Conservation (phyloP, 345 rosid species). For the Lumnitzera littorea region DNA sequence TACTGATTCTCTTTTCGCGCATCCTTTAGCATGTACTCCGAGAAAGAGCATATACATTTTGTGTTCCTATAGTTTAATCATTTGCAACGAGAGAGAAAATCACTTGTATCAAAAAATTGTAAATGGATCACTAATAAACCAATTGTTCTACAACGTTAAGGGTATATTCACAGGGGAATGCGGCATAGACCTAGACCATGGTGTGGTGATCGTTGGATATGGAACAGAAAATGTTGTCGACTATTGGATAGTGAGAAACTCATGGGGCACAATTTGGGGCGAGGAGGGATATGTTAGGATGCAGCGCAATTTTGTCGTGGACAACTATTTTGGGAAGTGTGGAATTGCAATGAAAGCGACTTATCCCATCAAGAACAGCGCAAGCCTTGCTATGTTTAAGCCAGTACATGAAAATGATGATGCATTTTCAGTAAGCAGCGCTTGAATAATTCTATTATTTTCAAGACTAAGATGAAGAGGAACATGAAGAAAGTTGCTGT, state of each 20-base stretch:
- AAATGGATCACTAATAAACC: not conserved
- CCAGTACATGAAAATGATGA: too few relatives aligned
- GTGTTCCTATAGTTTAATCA: too few relatives aligned
- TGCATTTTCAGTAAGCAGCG: too few relatives aligned
- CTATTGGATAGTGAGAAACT: conserved; percentile 84
- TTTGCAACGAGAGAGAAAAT: not conserved
- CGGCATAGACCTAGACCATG: conserved; percentile 65
- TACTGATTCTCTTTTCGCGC: too few relatives aligned
- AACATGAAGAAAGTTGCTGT: too few relatives aligned
- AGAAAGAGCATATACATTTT: too few relatives aligned
- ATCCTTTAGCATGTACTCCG: too few relatives aligned
- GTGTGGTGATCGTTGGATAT: conserved; percentile 75
- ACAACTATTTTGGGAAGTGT: conserved; percentile 30
- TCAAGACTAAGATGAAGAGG: too few relatives aligned
- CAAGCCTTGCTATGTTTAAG: conserved; percentile 23
- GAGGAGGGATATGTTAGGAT: conserved; percentile 53
- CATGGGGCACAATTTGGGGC: conserved; percentile 70
- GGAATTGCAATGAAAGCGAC: conserved; percentile 55
- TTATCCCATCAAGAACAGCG: conserved; percentile 45
- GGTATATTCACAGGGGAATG: conserved; percentile 78
- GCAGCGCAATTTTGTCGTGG: conserved; percentile 27
- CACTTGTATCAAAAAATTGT: too few relatives aligned
- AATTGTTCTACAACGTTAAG: conserved; percentile 19
- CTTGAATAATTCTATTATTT: too few relatives aligned
- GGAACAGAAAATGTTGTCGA: conserved; percentile 69